Base-by-base conservation (phyloP, 2,329 filamentous ascomycete species). In the Penicillium olsonii region DNA sequence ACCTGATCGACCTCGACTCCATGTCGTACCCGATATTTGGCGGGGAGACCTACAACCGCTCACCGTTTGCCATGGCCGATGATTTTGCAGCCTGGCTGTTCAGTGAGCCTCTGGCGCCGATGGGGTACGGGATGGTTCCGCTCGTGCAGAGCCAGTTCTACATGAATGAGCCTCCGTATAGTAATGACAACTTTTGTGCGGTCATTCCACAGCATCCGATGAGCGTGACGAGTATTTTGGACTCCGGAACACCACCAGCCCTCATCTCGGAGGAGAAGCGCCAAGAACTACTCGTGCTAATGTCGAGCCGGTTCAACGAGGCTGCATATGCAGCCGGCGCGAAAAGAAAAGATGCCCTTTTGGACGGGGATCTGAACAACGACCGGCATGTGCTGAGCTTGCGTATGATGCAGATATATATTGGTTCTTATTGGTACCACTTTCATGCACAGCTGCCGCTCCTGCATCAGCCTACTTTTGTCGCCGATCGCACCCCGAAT, bases 371-470 rank as follows among this genome's bases (percentile, higher is more conserved):
- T 63, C 83, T 87, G 45, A 83, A 85, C 47, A 75, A 78, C 40
- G 75, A 81, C 37, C 70, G 71, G 22, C 84, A 86, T 61, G 79
- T 84, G 31, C 75, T 97, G 54, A 95, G 92, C 68, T 79, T 92
- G 62, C 84, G 87, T 62, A 96, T 96, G 90, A 95, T 97, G 88
- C 90, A 96, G 71, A 87, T 86, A 3, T 97, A 96, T 65, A 91
- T 95, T 57, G 83, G 85, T 10, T 95, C 91, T 2, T 99, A 95
- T 70, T 99, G 94, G 94, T 80, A 88, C 45, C 88, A 96, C 68
- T 95, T 96, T 64, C 95, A 94, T 68, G 87, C 92, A 45, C 94
- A 97, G 68, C 80, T 97, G 55, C 94, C 94, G 1, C 96, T 99
- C 52, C 77, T 97, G 40, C 94, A 99, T 71, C 90, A 92, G 65